Evolutionary conservation across 306 rosid genomes (phyloP).

Genomic region (Prunus mume): DNA sequence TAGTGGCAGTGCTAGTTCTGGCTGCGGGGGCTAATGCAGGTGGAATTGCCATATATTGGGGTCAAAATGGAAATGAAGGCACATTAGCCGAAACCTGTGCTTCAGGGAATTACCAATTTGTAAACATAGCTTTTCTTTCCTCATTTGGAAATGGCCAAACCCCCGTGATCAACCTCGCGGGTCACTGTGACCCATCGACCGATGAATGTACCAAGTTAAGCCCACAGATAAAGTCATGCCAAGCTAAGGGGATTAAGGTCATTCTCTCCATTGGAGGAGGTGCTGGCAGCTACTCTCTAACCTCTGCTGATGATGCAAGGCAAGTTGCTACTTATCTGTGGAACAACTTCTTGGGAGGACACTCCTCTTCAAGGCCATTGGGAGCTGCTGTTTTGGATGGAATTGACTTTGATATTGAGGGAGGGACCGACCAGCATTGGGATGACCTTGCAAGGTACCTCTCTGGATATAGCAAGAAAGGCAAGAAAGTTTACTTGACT

Average conservation of each 20-base stretch:
- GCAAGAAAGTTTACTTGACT: constrained; percentile 13
- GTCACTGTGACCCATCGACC: constrained; percentile 22
- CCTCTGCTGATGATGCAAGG: constrained; percentile 33
- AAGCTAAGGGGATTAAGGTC: constrained; percentile 26
- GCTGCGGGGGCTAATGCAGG: constrained; percentile 6
- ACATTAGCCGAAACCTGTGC: constrained; percentile 30
- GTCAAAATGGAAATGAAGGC: constrained; percentile 29
- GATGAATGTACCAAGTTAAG: constrained; percentile 18
- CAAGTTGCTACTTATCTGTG: constrained; percentile 22
- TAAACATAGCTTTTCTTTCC: constrained; percentile 31
- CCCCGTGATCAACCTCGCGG: constrained; percentile 30
- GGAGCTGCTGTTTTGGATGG: constrained; percentile 42
- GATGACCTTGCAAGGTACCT: constrained; percentile 34
- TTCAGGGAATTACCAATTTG: constrained; percentile 27
- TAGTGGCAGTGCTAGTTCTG: not conserved
- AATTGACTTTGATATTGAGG: constrained; percentile 37
- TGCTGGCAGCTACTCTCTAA: constrained; percentile 13
- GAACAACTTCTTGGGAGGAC: constrained; percentile 42
- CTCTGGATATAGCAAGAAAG: constrained; percentile 4
- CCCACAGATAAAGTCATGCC: constrained; percentile 31
- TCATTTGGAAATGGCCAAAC: constrained; percentile 22
- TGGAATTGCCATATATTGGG: constrained; percentile 35
- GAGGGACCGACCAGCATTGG: constrained; percentile 4
- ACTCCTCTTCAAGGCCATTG: constrained; percentile 20
- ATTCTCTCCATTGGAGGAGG: constrained; percentile 42